Conservation (phyloP, 164 flowering plant species). For the Brasenia schreberi region DNA sequence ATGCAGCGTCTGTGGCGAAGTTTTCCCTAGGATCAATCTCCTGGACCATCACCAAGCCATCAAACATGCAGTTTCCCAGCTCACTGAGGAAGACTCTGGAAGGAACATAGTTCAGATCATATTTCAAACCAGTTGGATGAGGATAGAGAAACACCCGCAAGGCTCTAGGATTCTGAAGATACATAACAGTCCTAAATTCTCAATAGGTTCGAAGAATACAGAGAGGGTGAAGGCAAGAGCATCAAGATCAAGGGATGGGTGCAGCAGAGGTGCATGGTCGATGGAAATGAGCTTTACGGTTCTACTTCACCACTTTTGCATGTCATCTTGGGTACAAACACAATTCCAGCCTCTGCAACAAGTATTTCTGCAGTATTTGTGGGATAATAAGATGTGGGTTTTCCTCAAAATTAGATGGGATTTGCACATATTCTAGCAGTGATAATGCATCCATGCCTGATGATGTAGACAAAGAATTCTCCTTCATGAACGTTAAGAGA, state of each 20-base stretch:
- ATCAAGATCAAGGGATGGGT: slow-evolving; percentile 7
- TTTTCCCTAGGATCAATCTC: slow-evolving; percentile 33
- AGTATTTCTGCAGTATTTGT: slow-evolving; percentile 53
- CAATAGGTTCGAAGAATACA: slow-evolving; percentile 57
- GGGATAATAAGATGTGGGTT: slow-evolving; percentile 68
- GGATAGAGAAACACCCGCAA: slow-evolving; percentile 10
- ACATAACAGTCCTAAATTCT: slow-evolving; percentile 51
- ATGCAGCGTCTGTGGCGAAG: slow-evolving; percentile 61
- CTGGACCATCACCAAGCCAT: slow-evolving; percentile 55
- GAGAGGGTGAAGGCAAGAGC: slow-evolving; percentile 56
- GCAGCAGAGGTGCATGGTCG: slow-evolving; percentile 67
- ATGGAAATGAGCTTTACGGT: slow-evolving; percentile 85
- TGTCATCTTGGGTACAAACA: slow-evolving; percentile 60
- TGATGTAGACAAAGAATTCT: slow-evolving; percentile 70
- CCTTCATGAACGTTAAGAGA: slow-evolving; percentile 69
- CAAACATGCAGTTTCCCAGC: slow-evolving; percentile 71
- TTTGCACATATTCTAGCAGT: slow-evolving; percentile 47
- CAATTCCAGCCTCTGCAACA: slow-evolving; percentile 36
- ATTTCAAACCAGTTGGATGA: slow-evolving; percentile 55
- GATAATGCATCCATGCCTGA: slow-evolving; percentile 59
- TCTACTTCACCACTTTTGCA: slow-evolving; percentile 63
- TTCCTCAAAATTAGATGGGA: slow-evolving; percentile 77
- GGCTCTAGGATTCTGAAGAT: slow-evolving; percentile 58
- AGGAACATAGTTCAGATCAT: slow-evolving; percentile 67
- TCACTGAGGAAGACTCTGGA: slow-evolving; percentile 52